Base-by-base conservation (phyloP, 1,139 yeast genomes). In the Pichia sp. region DNA sequence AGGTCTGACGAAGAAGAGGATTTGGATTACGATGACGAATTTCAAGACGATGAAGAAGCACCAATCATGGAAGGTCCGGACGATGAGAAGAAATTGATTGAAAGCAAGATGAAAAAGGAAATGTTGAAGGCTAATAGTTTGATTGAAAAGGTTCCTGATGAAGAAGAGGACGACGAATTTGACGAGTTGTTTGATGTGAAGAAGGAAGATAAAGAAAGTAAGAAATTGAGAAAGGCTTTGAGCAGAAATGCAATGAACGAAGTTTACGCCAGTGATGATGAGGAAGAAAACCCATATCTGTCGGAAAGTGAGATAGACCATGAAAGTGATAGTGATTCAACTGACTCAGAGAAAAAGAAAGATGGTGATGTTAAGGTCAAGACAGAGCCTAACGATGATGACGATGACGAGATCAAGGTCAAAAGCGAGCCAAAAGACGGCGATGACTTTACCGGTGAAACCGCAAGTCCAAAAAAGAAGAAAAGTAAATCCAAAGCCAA, bases 31-130 rank as follows among this genome's bases (percentile, higher is more conserved):
- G 97, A 93, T 62, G 99, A 93, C 68, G 98, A 92, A 68, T 93
- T 93, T 72, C 98, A 96, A 26, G 99, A 93, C 70, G 99, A 93
- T 70, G 99, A 93, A 72, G 99, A 93, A 70, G 98, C 98, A 1
- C 99, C 99, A 32, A 88, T 92, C 57, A 84, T 93, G 80, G 99
- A 93, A 66, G 98, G 97, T 51, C 90, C 92, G 55, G 72, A 69
- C 57, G 99, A 93, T 67, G 99, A 93, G 67, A 88, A 90, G 68
- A 90, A 87, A 68, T 87, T 90, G 62, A 87, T 92, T 44, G 97
- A 93, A 69, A 81, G 81, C 61, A 86, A 90, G 65, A 86, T 93
- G 68, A 93, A 92, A 71, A 85, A 81, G 63, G 98, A 93, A 70
- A 90, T 89, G 93, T 77, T 90, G 59, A 81, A 84, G 57, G 97